Base-by-base conservation (phyloP, 805 yeast genomes). In the Cyberlindnera amylophila region DNA sequence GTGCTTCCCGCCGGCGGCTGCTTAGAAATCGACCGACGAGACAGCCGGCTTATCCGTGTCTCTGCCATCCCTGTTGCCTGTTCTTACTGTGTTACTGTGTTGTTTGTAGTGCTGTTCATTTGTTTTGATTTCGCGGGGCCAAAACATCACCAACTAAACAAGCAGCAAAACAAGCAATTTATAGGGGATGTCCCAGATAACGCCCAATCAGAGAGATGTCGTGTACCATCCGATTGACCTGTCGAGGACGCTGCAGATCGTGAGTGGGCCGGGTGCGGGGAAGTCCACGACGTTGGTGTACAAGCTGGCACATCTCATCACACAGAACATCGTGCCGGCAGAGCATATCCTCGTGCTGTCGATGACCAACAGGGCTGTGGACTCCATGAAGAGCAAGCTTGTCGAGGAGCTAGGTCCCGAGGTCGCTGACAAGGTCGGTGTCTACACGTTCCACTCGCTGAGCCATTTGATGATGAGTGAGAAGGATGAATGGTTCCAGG, bases 251-350 rank as follows among this genome's bases (percentile, higher is more conserved):
- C 58, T 83, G 6, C 67, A 75, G 29, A 67, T 83, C 2, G 64
- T 70, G 8, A 85, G 89, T 0, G 88, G 88, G 0, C 88, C 90
- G 0, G 89, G 90, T 4, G 74, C 85, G 8, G 90, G 91, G 2
- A 83, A 83, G 53, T 81, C 89, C 0, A 64, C 66, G 27, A 81
- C 88, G 0, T 51, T 83, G 24, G 71, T 77, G 4, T 65, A 71
- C 24, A 67, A 85, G 45, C 67, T 83, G 0, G 74, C 74, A 2
- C 65, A 72, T 44, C 48, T 80, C 47, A 53, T 82, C 4, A 46
- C 57, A 1, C 44, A 63, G 11, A 60, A 60, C 6, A 52, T 77
- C 1, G 44, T 57, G 3, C 86, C 89, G n/a, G n/a, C n/a, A 0
- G 58, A 66, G 3, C 78, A 81, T 39, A 72, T 85, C 4, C 55